Evolutionary conservation across 1,139 yeast species (phyloP), one percentile per base, ranked within the genome.

Genomic region (Geotrichum klebahnii): DNA sequence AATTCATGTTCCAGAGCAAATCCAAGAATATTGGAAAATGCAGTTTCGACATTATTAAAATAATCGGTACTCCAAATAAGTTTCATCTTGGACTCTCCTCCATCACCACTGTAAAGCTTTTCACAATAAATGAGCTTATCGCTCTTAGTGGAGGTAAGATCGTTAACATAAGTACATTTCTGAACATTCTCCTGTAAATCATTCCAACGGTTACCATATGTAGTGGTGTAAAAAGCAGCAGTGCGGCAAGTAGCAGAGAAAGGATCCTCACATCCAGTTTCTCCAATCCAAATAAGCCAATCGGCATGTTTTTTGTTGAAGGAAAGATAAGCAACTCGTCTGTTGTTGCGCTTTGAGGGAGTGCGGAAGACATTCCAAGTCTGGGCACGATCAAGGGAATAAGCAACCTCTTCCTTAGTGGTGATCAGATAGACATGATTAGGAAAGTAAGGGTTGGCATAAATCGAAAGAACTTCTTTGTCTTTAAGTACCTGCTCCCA

Each of bases 231-330:
- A 51, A 74, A 83, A 0, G 90, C 84, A 23, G 73, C 74, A 1
- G 76, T 64, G 38, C 70, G 71, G 62, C 97, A 89, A 17, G 71
- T 66, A 29, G 58, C 55, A 23, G 71, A 62, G 47, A 68, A 71
- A 6, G 70, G 62, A 17, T 67, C 61, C 8, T 73, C 77, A 64
- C 95, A 85, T 22, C 75, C 73, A 43, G 75, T 75, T 44, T 77
- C 77, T 1, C 92, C 87, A 59, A 79, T 78, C 77, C 84, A 84
- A 23, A 90, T 80, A 56, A 87, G 78, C 64, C 80, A 75, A n/a
- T 76, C 67, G 0, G 77, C 60, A 51, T 79, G 73, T 1, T 66
- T 67, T 33, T 80, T 79, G 64, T 81, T 82, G 74, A 82, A 90
- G 14, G 77, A 70, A 54, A 82, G 67, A 39, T 71, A 60, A 9